Conservation (phyloP, 306 rosid genomes). For the Fragaria nilgerrensis region DNA sequence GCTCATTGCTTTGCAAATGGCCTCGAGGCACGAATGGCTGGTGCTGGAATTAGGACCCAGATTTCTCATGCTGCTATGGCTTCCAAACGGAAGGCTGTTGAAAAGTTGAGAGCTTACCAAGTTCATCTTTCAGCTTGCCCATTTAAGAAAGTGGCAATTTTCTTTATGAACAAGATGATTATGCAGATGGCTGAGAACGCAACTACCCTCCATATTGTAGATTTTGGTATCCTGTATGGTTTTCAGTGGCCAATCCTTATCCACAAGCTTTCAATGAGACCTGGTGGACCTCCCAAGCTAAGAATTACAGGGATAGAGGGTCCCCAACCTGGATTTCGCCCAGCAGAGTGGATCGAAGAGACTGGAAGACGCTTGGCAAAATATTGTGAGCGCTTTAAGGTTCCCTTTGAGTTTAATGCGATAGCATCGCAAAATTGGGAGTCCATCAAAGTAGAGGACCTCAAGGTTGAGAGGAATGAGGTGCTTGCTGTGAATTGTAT, state of each 20-base stretch:
- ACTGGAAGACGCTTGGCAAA: conserved; percentile 68
- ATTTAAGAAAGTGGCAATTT: conserved; percentile 26
- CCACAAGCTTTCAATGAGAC: conserved; percentile 22
- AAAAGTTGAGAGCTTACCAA: conserved; percentile 30
- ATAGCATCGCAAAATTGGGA: conserved; percentile 68
- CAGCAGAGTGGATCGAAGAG: conserved; percentile 62
- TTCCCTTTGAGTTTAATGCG: conserved; percentile 67
- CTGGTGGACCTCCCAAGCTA: conserved; percentile 39
- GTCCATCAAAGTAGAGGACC: conserved; percentile 55
- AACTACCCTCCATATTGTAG: conserved; percentile 34
- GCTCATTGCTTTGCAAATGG: conserved; percentile 39
- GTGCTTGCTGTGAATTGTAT: conserved; percentile 50
- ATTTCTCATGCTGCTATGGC: not conserved
- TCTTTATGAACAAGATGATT: conserved; percentile 34
- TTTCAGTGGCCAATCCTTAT: conserved; percentile 39
- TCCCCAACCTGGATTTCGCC: conserved; percentile 88
- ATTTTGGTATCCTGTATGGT: conserved; percentile 33
- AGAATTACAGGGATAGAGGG: conserved; percentile 69
- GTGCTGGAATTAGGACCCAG: conserved; percentile 21
- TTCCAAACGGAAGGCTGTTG: conserved; percentile 20
- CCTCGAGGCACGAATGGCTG: conserved; percentile 38
- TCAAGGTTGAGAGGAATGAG: conserved; percentile 41
- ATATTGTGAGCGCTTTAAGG: conserved; percentile 66
- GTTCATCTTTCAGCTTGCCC: conserved; percentile 27
- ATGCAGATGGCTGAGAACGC: conserved; percentile 30